Evolutionary conservation across 2,329 filamentous ascomycete genomes (phyloP).

Genomic region (Cordyceps cateniannulata): DNA sequence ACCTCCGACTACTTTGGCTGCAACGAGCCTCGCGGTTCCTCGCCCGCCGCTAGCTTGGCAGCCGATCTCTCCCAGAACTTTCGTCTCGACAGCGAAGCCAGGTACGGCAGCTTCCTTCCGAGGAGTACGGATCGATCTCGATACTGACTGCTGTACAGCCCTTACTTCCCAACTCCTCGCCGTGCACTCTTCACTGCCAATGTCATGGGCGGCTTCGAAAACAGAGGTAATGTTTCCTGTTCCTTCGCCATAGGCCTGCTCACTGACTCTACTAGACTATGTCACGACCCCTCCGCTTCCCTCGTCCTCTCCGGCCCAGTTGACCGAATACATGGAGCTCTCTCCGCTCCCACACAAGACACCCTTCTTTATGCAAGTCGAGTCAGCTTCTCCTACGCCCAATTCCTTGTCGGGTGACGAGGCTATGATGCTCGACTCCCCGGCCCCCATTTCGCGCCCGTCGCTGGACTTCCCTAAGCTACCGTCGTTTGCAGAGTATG

Average conservation of each 20-base stretch:
- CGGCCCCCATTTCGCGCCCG: constrained; percentile 42
- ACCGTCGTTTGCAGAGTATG: constrained; percentile 46
- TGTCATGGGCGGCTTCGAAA: constrained; percentile 30
- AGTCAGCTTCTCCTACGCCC: constrained; percentile 67
- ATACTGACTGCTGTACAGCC: constrained; percentile 22
- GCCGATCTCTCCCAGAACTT: constrained; percentile 97
- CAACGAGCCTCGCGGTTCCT: constrained; percentile 74
- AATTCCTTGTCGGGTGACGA: constrained; percentile 41
- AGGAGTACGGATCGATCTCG: neutral
- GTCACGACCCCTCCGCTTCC: constrained; percentile 78
- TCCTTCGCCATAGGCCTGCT: neutral
- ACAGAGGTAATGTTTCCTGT: constrained; percentile 25
- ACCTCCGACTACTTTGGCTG: constrained; percentile 74
- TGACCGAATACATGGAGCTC: constrained; percentile 81
- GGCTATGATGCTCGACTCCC: constrained; percentile 51
- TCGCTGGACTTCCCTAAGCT: constrained; percentile 42
- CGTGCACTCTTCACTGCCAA: constrained; percentile 35
- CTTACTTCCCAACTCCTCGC: constrained; percentile 35
- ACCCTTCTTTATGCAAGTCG: constrained; percentile 58
- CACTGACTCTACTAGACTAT: constrained; percentile 43
- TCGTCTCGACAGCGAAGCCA: constrained; percentile 75
- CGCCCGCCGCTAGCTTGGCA: constrained; percentile 82
- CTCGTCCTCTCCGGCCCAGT: constrained; percentile 71
- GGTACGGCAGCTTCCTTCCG: constrained; percentile 49
- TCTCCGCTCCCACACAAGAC: constrained; percentile 87